Base-by-base conservation (phyloP, 371 early-diverging fungal species). In the Mucor indicus region DNA sequence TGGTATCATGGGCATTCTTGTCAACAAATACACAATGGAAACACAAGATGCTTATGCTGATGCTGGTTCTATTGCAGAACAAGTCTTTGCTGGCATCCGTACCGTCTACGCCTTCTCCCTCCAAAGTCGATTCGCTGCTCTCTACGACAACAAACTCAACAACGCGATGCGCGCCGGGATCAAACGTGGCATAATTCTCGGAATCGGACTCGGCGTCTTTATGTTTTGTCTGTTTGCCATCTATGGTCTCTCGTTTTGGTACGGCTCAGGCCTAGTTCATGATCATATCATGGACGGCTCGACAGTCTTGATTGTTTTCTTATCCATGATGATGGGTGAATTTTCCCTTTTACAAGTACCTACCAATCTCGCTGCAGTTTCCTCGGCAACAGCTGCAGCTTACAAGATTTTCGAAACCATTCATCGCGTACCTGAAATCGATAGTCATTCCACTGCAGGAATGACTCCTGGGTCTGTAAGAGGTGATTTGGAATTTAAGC, bases 81-180 rank as follows among this genome's bases (percentile, higher is more conserved):
- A 96, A 54, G 90, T 84, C 1, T 73, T 98, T 48, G 64, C 89
- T 12, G 79, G 84, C 29, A 89, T 96, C 43, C 84, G 95, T 38
- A 96, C 96, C 3, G 89, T 94, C 20, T 82, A 80, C 33, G 78
- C 95, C 2, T 95, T 95, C 67, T 86, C 84, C 46, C 83, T 83
- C 15, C 89, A 93, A 67, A 57, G 74, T 17, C 82, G 88, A 12
- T 84, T 89, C 53, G 55, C 79, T 9, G 48, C 57, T 8, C 67
- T 83, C 23, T 98, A 91, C 67, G 64, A 67, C 23, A 41, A 36
- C 2, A 64, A 81, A 48, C 57, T 87, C 3, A 63, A 58, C 9
- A 62, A 70, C 24, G 90, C 89, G 2, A 73, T 63, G 35, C 55
- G 53, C n/a, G 56, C 74, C n/a, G 88, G 85, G 17, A 56, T 78